Conservation (phyloP, 208 protist species). For the Trypanosoma caninum region DNA sequence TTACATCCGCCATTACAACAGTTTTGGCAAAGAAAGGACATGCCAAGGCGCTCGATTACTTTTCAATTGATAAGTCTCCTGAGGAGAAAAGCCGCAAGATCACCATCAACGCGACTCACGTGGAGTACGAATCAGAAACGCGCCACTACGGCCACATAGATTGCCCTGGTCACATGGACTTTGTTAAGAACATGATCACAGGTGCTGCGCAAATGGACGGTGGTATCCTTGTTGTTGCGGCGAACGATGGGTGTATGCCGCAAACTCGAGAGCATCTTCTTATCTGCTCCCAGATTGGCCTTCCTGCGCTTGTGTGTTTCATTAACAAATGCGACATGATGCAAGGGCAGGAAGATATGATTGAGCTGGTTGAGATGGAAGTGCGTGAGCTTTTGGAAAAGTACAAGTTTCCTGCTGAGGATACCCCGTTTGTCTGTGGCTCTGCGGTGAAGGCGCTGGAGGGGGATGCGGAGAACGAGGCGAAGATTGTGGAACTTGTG, state of each 20-base stretch:
- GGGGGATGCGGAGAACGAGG: conserved; percentile 90
- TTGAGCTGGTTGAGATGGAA: conserved; percentile 97
- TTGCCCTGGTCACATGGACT: conserved; percentile 99
- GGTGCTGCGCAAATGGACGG: conserved; percentile 97
- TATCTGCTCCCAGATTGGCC: conserved; percentile 97
- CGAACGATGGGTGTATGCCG: conserved; percentile 97
- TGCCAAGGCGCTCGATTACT: conserved; percentile 91
- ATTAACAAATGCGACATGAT: conserved; percentile 98
- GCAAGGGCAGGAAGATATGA: conserved; percentile 90
- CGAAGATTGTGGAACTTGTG: conserved; percentile 93
- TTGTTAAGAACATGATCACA: conserved; percentile 99
- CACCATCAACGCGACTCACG: conserved; percentile 98
- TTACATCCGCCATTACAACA: conserved; percentile 98
- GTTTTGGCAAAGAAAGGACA: conserved; percentile 86
- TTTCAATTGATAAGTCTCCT: conserved; percentile 99
- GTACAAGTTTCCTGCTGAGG: conserved; percentile 93
- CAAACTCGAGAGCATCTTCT: conserved; percentile 99
- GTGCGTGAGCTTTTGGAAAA: conserved; percentile 94
- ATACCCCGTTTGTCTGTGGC: conserved; percentile 89
- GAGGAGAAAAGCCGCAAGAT: conserved; percentile 99
- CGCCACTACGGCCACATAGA: conserved; percentile 99
- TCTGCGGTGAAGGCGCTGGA: conserved; percentile 97
- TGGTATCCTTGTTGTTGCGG: conserved; percentile 90
- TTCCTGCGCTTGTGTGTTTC: conserved; percentile 96
- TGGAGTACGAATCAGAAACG: conserved; percentile 98